Percentiles rank a stretch among this genome's conserved stretches.
Evolutionary conservation across 352 stramenopile genomes (phyloP).

Genomic region (Phytophthora lateralis): DNA sequence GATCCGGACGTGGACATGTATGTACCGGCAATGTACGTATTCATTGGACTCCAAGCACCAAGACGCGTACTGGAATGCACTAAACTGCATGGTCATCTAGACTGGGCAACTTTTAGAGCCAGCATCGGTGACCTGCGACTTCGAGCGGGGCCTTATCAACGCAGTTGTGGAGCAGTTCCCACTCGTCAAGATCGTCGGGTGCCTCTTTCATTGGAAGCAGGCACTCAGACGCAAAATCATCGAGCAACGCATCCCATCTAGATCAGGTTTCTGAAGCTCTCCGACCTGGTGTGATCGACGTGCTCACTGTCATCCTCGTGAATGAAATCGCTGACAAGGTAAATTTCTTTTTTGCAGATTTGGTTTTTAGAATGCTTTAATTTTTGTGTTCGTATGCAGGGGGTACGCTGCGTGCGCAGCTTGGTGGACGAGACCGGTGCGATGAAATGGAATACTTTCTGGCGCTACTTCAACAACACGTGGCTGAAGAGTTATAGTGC

Average conservation of each 20-base stretch:
- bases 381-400: too few relatives aligned
- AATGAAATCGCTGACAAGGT: slow-evolving; percentile 55
- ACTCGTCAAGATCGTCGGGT: slow-evolving; percentile 10
- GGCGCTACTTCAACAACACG: too few relatives aligned
- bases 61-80: slow-evolving; percentile 9
- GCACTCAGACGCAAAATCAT: slow-evolving; percentile 22
- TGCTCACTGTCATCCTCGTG: slow-evolving; percentile 12
- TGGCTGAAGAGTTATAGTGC: too few relatives aligned
- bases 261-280: slow-evolving; percentile 5
- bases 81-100: slow-evolving; percentile 15
- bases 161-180: slow-evolving; percentile 17
- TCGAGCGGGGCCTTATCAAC: slow-evolving; percentile 19
- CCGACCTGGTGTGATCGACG: slow-evolving; percentile 4
- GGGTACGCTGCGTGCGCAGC: too few relatives aligned
- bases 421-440: too few relatives aligned
- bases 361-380: too few relatives aligned
- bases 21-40: slow-evolving; percentile 6
- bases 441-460: too few relatives aligned
- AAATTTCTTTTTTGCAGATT: neutral
- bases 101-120: slow-evolving; percentile 6
- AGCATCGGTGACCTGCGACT: slow-evolving; percentile 11
- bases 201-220: slow-evolving; percentile 24
- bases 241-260: neutral
- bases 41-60: slow-evolving; percentile 16
- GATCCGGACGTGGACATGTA: neutral